phyloP scores from a whole-genome alignment of 352 stramenopile species.

The Globisporangium lucens region DNA sequence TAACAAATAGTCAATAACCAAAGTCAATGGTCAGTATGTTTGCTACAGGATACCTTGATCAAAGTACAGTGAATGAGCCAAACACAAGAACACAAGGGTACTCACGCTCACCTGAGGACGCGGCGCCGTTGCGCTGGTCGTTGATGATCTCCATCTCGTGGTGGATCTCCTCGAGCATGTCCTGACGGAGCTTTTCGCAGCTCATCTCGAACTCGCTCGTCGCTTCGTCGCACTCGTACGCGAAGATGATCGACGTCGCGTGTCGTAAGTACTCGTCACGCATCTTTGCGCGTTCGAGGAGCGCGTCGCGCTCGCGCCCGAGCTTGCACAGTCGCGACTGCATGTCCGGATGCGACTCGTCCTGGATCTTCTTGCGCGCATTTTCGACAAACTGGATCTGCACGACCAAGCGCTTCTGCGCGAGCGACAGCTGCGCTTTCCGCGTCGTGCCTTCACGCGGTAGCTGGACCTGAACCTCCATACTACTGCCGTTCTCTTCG shows the following conservation, averaged over 20 bases:
- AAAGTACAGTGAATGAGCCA: background rate
- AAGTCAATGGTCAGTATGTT: background rate
- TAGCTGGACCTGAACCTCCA: background rate
- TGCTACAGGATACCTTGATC: background rate
- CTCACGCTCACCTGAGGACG: slow-evolving; percentile 23
- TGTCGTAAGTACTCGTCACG: slow-evolving; percentile 55
- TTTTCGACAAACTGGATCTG: slow-evolving; percentile 76
- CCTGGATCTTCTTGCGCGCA: slow-evolving; percentile 50
- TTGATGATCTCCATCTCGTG: slow-evolving; percentile 82
- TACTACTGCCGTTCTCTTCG: slow-evolving; percentile 18
- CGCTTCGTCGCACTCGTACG: slow-evolving; percentile 80
- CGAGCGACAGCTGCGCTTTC: slow-evolving; percentile 30
- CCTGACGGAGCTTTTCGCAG: slow-evolving; percentile 75
- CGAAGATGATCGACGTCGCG: slow-evolving; percentile 65
- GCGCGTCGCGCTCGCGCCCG: slow-evolving; percentile 39
- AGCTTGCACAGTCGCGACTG: slow-evolving; percentile 38
- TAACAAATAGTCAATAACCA: background rate
- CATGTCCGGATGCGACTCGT: slow-evolving; percentile 74
- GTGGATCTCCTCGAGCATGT: slow-evolving; percentile 86
- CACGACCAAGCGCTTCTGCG: slow-evolving; percentile 46
- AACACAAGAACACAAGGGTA: background rate
- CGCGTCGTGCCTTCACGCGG: slow-evolving; percentile 18
- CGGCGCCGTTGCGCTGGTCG: slow-evolving; percentile 64
- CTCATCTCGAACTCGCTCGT: slow-evolving; percentile 71
- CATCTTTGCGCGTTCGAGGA: slow-evolving; percentile 40